phyloP scores from a whole-genome alignment of 139 green algal genomes.

The Edaphochlamys debaryana region DNA sequence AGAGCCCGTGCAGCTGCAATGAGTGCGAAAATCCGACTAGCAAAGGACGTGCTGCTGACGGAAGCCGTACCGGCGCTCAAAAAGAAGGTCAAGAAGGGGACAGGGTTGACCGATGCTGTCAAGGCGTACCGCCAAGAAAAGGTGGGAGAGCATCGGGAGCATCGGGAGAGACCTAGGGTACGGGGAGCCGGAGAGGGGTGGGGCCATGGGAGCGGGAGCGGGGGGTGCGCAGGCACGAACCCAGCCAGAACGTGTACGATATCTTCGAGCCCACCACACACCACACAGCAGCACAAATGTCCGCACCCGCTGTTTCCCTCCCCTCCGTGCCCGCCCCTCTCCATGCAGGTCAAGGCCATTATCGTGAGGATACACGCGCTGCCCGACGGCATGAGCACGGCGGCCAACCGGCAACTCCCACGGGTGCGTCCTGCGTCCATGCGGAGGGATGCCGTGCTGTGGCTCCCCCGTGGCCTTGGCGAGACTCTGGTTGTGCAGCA shows the following conservation, averaged over 20 bases:
- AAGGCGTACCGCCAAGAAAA: conserved; percentile 62
- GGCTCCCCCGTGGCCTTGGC: too few relatives aligned
- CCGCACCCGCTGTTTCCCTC: too few relatives aligned
- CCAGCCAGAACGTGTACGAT: too few relatives aligned
- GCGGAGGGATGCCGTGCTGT: too few relatives aligned
- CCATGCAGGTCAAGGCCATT: conserved; percentile 69
- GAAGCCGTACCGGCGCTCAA: conserved; percentile 52
- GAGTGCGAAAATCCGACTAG: conserved; percentile 83
- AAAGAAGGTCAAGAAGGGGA: conserved; percentile 75
- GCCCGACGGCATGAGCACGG: conserved; percentile 66
- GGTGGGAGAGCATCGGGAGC: conserved; percentile 41
- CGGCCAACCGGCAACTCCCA: conserved; percentile 40
- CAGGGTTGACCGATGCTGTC: conserved; percentile 64
- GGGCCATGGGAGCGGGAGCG: too few relatives aligned
- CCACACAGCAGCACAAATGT: too few relatives aligned
- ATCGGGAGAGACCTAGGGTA: too few relatives aligned
- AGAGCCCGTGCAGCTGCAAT: conserved; percentile 73
- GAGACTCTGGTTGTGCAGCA: too few relatives aligned
- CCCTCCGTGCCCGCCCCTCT: too few relatives aligned
- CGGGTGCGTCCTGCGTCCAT: conserved; percentile 1
- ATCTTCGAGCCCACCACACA: too few relatives aligned
- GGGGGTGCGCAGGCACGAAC: too few relatives aligned
- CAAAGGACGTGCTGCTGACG: conserved; percentile 65
- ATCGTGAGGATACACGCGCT: conserved; percentile 68
- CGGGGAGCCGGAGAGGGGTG: neutral